Evolutionary conservation across 1,139 yeast species (phyloP).

Genomic region (Suhomyces choctaworum): DNA sequence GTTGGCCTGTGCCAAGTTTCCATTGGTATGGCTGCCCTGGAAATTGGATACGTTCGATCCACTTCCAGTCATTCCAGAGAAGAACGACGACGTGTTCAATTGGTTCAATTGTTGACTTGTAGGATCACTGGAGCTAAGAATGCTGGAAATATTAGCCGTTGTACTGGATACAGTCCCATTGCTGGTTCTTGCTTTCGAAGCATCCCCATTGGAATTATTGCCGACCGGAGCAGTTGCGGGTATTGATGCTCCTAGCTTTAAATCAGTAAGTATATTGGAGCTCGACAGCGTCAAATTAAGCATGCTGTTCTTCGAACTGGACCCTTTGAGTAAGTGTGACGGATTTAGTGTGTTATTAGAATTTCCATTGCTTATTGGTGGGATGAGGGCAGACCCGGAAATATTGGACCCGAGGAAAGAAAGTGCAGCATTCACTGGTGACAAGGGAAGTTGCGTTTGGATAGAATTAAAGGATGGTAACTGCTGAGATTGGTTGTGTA

Average conservation of each 20-base stretch:
- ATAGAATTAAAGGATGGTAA: constrained; percentile 41
- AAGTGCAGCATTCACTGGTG: constrained; percentile 10
- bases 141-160: not conserved
- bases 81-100: constrained; percentile 11
- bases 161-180: constrained; percentile 1
- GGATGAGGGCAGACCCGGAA: constrained; percentile 9
- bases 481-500: constrained; percentile 35
- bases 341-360: constrained; percentile 15
- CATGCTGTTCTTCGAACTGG: constrained; percentile 10
- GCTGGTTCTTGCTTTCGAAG: not conserved
- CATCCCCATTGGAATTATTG: not conserved
- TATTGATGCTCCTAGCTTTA: constrained; percentile 4
- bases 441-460: constrained; percentile 33
- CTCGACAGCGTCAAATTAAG: constrained; percentile 5
- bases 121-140: constrained; percentile 6
- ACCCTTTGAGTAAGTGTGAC: constrained; percentile 13
- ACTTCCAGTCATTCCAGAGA: constrained; percentile 9
- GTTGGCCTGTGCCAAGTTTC: not conserved
- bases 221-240: constrained; percentile 3
- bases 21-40: not conserved
- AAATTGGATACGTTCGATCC: constrained; percentile 1
- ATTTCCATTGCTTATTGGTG: constrained; percentile 10
- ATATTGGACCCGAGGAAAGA: constrained; percentile 3
- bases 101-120: constrained; percentile 10
- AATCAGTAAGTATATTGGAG: constrained; percentile 4